Percentiles rank a stretch among this genome's conserved stretches.
These are phyloP conservation scores for Berkeleyomyces rouxiae DNA, from an alignment of 2,329 filamentous ascomycete genomes.

Conservation along the genomic window DNA sequence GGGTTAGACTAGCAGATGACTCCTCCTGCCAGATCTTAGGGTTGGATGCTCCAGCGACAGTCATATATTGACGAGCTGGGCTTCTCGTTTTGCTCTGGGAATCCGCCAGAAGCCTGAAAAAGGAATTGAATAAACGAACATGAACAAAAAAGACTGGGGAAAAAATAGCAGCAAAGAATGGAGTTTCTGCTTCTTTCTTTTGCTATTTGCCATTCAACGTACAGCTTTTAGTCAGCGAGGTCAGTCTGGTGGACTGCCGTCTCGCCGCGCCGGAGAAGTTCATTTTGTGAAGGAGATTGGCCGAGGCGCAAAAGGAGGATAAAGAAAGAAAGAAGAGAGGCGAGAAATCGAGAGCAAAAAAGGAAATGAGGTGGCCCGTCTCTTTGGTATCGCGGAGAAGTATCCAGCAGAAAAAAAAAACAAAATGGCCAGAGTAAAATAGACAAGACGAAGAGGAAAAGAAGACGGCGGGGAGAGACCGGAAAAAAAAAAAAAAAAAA, in stretches of 20 bases:
- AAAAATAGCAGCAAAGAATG: not conserved
- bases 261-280: conserved; percentile 10
- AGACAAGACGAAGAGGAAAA: too few relatives aligned
- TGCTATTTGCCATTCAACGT: not conserved
- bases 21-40: not conserved
- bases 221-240: not conserved
- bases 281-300: conserved; percentile 9
- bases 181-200: not conserved
- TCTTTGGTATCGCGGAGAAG: not conserved
- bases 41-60: not conserved
- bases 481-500: too few relatives aligned
- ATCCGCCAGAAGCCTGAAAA: not conserved
- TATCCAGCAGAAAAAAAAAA: not conserved
- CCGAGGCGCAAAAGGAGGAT: not conserved
- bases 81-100: not conserved
- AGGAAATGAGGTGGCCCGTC: not conserved
- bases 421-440: not conserved
- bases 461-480: too few relatives aligned
- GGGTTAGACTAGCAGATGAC: not conserved
- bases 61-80: not conserved
- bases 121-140: not conserved
- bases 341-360: not conserved
- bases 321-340: not conserved
- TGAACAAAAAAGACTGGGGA: not conserved
- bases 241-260: conserved; percentile 10